phyloP scores from a whole-genome alignment of 768 basidiomycete species.

The Russula brevipes region DNA sequence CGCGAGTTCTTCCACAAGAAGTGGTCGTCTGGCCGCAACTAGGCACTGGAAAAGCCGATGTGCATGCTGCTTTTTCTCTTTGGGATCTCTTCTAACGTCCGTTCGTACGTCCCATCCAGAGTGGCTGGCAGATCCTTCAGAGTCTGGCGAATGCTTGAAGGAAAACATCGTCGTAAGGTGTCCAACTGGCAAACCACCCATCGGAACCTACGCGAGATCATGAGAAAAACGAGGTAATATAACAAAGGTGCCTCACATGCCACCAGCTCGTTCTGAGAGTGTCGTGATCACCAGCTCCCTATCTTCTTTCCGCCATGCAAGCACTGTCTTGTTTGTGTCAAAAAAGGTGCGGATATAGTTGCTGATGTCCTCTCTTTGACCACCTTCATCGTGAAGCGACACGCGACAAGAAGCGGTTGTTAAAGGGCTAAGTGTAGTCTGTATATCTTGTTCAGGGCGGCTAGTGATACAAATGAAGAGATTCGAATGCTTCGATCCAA shows the following conservation, averaged over 20 bases:
- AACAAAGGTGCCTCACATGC: not conserved
- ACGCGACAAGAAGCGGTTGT: not conserved
- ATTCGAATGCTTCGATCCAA: not conserved
- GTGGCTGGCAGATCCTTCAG: not conserved
- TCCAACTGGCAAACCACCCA: slow-evolving; percentile 1
- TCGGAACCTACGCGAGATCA: not conserved
- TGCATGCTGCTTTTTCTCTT: not conserved
- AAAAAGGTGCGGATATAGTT: not conserved
- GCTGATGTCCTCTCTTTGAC: slow-evolving; percentile 3
- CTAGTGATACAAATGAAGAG: slow-evolving; percentile 2
- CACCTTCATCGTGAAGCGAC: slow-evolving; percentile 8
- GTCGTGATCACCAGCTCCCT: not conserved
- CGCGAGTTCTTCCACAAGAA: slow-evolving; percentile 2
- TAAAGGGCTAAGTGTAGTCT: not conserved
- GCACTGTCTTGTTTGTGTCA: not conserved
- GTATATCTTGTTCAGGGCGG: not conserved
- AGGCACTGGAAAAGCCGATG: slow-evolving; percentile 4
- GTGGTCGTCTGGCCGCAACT: not conserved
- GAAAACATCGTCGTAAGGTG: not conserved
- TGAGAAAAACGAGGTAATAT: not conserved
- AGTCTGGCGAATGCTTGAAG: not conserved
- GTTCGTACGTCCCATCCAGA: slow-evolving; percentile 1
- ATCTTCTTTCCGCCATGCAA: not conserved
- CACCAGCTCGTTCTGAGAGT: slow-evolving; percentile 1
- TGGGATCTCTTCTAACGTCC: not conserved